A percentile compares a stretch with the other conserved stretches of the same genome.
These are phyloP conservation scores for Penicillium rolfsii DNA, from an alignment of 2,329 filamentous ascomycete species.

Conservation along the genomic window DNA sequence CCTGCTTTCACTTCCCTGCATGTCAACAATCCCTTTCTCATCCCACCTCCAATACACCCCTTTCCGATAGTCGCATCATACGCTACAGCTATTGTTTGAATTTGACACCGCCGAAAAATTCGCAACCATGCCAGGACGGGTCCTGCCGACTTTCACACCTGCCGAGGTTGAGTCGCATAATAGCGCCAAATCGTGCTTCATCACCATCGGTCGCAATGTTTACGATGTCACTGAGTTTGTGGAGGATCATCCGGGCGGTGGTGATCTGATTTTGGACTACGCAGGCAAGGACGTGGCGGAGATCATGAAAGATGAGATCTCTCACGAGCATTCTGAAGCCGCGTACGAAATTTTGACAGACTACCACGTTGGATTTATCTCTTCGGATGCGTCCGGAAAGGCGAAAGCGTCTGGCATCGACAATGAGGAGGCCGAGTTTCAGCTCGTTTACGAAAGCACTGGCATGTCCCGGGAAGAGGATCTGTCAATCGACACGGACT, in stretches of 20 bases:
- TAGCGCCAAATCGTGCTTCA: conserved; percentile 82
- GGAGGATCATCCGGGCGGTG: conserved; percentile 86
- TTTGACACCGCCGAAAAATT: conserved; percentile 2
- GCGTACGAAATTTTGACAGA: conserved; percentile 97
- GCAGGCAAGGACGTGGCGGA: conserved; percentile 82
- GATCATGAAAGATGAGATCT: conserved; percentile 80
- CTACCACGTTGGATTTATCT: conserved; percentile 78
- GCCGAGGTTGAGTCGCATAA: conserved; percentile 83
- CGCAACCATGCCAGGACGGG: conserved; percentile 72
- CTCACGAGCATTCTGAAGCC: conserved; percentile 83
- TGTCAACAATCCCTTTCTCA: conserved; percentile 2
- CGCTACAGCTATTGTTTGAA: neutral
- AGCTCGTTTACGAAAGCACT: conserved; percentile 59
- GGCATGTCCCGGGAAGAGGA: conserved; percentile 91
- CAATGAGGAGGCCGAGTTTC: conserved; percentile 33
- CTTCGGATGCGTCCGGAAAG: conserved; percentile 55
- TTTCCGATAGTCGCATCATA: neutral
- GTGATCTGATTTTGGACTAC: conserved; percentile 85
- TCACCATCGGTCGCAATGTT: conserved; percentile 85
- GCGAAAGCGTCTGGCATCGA: conserved; percentile 33
- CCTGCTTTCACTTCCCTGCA: neutral
- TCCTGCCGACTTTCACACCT: conserved; percentile 78
- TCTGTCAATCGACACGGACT: conserved; percentile 81
- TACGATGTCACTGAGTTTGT: conserved; percentile 95
- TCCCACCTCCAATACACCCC: neutral